Evolutionary conservation across 2,329 filamentous ascomycete genomes (phyloP), one percentile per base, ranked within the genome.

Genomic region (Neurospora crassa): DNA sequence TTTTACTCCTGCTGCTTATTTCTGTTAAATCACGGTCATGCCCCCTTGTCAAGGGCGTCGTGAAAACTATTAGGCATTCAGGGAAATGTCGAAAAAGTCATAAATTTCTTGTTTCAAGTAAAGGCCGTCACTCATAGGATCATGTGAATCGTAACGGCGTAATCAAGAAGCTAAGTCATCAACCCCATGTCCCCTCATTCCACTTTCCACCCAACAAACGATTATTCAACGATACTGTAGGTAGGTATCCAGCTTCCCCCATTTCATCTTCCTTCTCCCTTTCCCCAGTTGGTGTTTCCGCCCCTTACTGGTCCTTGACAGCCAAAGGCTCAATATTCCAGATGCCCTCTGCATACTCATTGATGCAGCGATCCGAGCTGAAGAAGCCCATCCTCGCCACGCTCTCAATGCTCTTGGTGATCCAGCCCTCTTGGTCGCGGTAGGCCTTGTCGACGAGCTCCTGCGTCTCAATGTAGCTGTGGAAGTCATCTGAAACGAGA

Each of bases 351-450:
- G 96, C 96, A 82, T 99, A 99, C 85, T 97, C 94, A 78, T 95
- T 93, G 81, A 98, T 97, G 83, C 95, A 97, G 47, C 95, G 88
- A 81, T 98, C 95, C 74, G 92, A 95, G 76, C 90, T 94, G 85
- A 98, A 98, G 88, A 98, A 98, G 45, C 95, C 96, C 96, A 99
- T 99, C 53, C 94, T 87, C 7, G 93, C 87, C 20, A 99, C 96
- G 72, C 92, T 92, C 59, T 88, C 90, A 78, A 99, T 98, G 74
- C 88, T 91, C 87, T 97, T 97, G 74, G 89, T 91, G 72, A 96
- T 83, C 96, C 96, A 99, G 77, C 92, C 91, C 72, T 97, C 94
- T 80, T 95, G 92, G 82, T 98, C 91, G 81, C 89, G 89, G 85
- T 96, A 99, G 69, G 93, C 91, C 82, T 95, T 91, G 78, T 99